Evolutionary conservation across 177 flowering plant species (phyloP).

Genomic region (Telopea speciosissima): DNA sequence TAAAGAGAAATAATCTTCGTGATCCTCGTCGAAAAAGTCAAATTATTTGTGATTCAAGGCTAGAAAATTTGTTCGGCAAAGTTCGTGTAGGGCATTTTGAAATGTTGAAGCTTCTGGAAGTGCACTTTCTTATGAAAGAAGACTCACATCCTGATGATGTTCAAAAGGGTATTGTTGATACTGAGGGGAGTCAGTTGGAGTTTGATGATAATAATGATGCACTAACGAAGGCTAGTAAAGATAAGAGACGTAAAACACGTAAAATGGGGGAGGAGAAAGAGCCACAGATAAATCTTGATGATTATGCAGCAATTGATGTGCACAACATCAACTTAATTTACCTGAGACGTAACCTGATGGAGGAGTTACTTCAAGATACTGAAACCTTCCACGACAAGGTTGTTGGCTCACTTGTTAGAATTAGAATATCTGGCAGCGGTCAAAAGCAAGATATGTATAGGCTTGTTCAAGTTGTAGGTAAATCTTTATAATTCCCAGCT

Average conservation of each 20-base stretch:
- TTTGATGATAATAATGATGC: constrained; percentile 45
- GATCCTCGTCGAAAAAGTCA: constrained; percentile 88
- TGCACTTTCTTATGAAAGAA: constrained; percentile 69
- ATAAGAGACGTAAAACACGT: constrained; percentile 59
- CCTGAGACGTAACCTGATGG: constrained; percentile 71
- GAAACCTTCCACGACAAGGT: constrained; percentile 70
- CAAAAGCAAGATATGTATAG: constrained; percentile 93
- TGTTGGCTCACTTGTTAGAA: constrained; percentile 79
- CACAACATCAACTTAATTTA: constrained; percentile 83
- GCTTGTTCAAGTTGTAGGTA: constrained; percentile 94
- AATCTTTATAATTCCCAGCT: constrained; percentile 8
- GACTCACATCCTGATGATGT: constrained; percentile 55
- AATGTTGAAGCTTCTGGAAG: constrained; percentile 92
- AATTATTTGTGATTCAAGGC: constrained; percentile 80
- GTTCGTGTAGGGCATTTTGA: constrained; percentile 89
- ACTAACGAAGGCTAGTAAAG: constrained; percentile 32
- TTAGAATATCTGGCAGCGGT: constrained; percentile 71
- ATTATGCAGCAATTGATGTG: constrained; percentile 92
- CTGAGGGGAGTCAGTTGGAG: constrained; percentile 51
- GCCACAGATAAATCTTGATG: constrained; percentile 60
- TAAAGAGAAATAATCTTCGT: constrained; percentile 79
- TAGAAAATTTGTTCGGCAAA: constrained; percentile 76
- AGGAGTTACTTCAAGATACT: constrained; percentile 64
- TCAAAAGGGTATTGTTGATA: constrained; percentile 63
- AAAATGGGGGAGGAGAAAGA: constrained; percentile 54